Base-by-base conservation (phyloP, 768 basidiomycete species). In the Calocybe indica region DNA sequence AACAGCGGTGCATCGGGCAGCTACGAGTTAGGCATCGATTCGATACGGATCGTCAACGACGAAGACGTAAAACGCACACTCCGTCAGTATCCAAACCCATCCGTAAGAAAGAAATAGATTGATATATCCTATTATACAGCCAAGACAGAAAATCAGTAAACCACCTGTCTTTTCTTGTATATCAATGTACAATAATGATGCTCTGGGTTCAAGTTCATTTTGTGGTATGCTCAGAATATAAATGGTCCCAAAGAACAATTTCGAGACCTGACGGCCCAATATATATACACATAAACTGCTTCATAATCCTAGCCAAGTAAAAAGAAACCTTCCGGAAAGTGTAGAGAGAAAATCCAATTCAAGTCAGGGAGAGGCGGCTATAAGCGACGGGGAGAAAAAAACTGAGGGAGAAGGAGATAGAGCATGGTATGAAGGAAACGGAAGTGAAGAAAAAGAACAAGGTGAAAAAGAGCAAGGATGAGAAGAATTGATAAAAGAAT, bases 1-100 rank as follows among this genome's bases (percentile, higher is more conserved):
- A 90, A 88, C 46, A 82, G 86, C 47, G 79, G 82, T 10, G 70
- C 80, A 7, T 72, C 81, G 37, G 92, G 92, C 2, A 68, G 71
- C 28, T 95, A 87, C 56, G 92, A 94, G 55, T 76, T 95, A 0
- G 88, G 86, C 3, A 74, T 94, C 39, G 87, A 91, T 54, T 82
- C 79, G 1, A 87, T 95, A 48, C 74, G 83, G 46, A 79, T 86
- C n/a, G 83, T 90, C 28, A 89, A 91, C 49, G 79, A 87, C 44
- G 84, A 84, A 55, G 83, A 87, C 56, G 58, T 73, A 4, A 58
- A 58, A n/a, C 54, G 59, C 37, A 60, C 64, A 48, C 53, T 46
- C 12, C 15, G 36, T 6, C 30, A 4, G 29, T 15, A 4, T 15
- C 28, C 13, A 13, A 11, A 11, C 13, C 15, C 39, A n/a, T 35